A percentile compares a stretch with the other conserved stretches of the same genome.
These are phyloP conservation scores for Ramaria rubella DNA, from an alignment of 768 basidiomycete species.

Conservation along the genomic window DNA sequence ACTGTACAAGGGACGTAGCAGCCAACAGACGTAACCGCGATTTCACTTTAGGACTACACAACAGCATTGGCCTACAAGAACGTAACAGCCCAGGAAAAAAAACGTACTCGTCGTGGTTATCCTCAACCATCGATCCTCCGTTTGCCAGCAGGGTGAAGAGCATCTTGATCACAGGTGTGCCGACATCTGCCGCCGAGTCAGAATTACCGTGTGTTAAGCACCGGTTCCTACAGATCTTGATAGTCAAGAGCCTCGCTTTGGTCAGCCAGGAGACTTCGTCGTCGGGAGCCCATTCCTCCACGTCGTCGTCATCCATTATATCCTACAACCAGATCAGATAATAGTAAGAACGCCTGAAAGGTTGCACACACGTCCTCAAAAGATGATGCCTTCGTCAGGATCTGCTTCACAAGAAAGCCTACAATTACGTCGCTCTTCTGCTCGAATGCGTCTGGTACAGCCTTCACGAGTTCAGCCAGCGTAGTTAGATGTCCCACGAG, in stretches of 20 bases:
- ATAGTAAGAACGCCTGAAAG: background rate
- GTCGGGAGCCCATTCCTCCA: constrained; percentile 70
- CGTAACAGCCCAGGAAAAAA: background rate
- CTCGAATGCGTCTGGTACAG: constrained; percentile 70
- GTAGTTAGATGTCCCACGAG: constrained; percentile 65
- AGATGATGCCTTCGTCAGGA: constrained; percentile 54
- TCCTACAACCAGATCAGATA: constrained; percentile 34
- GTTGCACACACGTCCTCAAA: constrained; percentile 37
- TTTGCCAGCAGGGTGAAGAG: constrained; percentile 63
- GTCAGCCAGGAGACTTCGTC: constrained; percentile 50
- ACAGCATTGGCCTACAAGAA: constrained; percentile 13
- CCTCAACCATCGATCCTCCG: constrained; percentile 59
- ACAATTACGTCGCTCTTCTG: constrained; percentile 69
- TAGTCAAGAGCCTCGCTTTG: constrained; percentile 60
- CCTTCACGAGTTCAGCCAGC: constrained; percentile 66
- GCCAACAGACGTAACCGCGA: constrained; percentile 82
- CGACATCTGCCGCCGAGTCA: constrained; percentile 56
- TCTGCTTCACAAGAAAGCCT: constrained; percentile 58
- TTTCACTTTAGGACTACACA: constrained; percentile 52
- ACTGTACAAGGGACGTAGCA: constrained; percentile 70
- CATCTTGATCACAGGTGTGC: constrained; percentile 72
- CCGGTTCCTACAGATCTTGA: constrained; percentile 81
- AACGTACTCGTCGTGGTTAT: constrained; percentile 44
- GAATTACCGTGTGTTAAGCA: constrained; percentile 59
- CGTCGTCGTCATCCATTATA: constrained; percentile 48